These are phyloP conservation scores for Ordospora colligata DNA, from an alignment of 371 early-diverging fungal species.

Conservation along the genomic window DNA sequence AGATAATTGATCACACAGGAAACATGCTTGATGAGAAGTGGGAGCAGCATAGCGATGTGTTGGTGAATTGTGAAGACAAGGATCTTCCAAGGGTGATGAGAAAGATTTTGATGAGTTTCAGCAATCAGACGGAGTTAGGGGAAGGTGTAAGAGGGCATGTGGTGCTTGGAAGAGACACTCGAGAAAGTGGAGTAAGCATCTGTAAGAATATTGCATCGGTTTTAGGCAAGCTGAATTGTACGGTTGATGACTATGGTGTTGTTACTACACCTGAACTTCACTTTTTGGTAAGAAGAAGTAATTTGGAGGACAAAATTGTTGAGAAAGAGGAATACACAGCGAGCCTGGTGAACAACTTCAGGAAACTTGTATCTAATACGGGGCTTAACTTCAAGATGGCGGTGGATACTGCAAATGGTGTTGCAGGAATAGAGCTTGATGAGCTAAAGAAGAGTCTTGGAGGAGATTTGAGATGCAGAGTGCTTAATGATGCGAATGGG, in stretches of 20 bases:
- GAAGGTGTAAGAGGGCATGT: slow-evolving; percentile 40
- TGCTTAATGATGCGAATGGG: slow-evolving; percentile 38
- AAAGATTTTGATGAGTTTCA: slow-evolving; percentile 66
- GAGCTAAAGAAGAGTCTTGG: slow-evolving; percentile 72
- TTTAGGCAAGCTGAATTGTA: slow-evolving; percentile 67
- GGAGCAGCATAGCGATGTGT: slow-evolving; percentile 77
- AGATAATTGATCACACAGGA: slow-evolving; percentile 91
- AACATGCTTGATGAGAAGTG: slow-evolving; percentile 91
- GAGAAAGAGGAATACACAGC: slow-evolving; percentile 29
- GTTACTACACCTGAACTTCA: slow-evolving; percentile 67
- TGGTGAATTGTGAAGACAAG: slow-evolving; percentile 74
- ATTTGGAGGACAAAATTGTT: neutral
- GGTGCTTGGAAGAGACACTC: slow-evolving; percentile 55
- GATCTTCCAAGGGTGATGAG: slow-evolving; percentile 65
- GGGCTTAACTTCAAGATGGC: neutral
- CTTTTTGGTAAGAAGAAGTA: slow-evolving; percentile 40
- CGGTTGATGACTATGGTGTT: slow-evolving; percentile 71
- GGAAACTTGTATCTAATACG: slow-evolving; percentile 8
- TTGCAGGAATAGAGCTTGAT: slow-evolving; percentile 79
- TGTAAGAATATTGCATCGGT: slow-evolving; percentile 71
- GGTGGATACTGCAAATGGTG: slow-evolving; percentile 64
- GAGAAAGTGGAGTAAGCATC: slow-evolving; percentile 74
- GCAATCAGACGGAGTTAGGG: slow-evolving; percentile 66
- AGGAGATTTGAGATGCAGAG: slow-evolving; percentile 64
- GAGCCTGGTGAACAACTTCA: neutral